Conservation (phyloP, 495 filamentous ascomycete genomes). For the Penicillium bovifimosum region DNA sequence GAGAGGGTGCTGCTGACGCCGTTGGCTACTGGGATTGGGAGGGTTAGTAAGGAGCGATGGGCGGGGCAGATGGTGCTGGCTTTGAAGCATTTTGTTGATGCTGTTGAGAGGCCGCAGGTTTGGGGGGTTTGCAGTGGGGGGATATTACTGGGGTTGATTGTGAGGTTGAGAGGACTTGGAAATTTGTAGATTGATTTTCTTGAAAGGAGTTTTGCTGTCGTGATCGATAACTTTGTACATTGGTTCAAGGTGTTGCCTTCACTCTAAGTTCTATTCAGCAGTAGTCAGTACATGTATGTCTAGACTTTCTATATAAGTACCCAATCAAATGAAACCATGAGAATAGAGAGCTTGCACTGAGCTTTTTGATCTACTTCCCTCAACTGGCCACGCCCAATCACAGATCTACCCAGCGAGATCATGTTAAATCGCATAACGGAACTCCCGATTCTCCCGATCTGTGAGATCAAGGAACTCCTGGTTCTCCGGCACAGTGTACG, state of each 20-base stretch:
- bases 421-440: slow-evolving; percentile 1
- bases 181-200: too few relatives aligned
- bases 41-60: slow-evolving; percentile 42
- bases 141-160: slow-evolving; percentile 18
- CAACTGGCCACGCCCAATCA: too few relatives aligned
- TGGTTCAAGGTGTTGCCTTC: too few relatives aligned
- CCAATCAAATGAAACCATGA: too few relatives aligned
- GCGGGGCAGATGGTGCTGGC: slow-evolving; percentile 45
- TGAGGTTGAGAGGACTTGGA: slow-evolving; percentile 29
- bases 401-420: too few relatives aligned
- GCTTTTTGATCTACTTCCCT: too few relatives aligned
- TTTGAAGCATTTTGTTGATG: slow-evolving; percentile 43
- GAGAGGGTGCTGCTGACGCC: slow-evolving; percentile 44
- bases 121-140: slow-evolving; percentile 34
- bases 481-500: slow-evolving; percentile 31
- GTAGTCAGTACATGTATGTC: too few relatives aligned
- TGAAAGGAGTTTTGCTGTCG: too few relatives aligned
- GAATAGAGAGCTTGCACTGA: too few relatives aligned
- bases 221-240: too few relatives aligned
- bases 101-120: slow-evolving; percentile 28
- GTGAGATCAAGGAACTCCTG: slow-evolving; percentile 52
- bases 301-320: too few relatives aligned
- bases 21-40: slow-evolving; percentile 42
- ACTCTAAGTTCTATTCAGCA: too few relatives aligned
- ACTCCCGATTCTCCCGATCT: slow-evolving; percentile 30